A percentile compares a stretch with the other conserved stretches of the same genome.
Conservation (phyloP, 2,329 filamentous ascomycete species). For the Exophiala sideris region DNA sequence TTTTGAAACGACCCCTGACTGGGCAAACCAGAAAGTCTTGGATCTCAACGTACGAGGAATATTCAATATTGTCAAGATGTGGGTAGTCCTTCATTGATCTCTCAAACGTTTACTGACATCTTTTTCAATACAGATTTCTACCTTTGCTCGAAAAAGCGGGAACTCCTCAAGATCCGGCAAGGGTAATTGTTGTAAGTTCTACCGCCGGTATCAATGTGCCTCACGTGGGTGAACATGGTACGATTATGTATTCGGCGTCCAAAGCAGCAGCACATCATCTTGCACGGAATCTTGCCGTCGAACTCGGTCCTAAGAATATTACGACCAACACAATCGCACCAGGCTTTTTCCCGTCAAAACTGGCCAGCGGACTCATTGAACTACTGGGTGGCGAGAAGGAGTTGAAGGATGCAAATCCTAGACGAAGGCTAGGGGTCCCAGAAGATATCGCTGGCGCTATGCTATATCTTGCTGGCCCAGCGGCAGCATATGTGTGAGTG, state of each 20-base stretch:
- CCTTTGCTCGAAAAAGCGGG: slow-evolving; percentile 36
- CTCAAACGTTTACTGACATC: background rate
- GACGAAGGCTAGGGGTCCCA: slow-evolving; percentile 62
- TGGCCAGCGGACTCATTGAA: slow-evolving; percentile 53
- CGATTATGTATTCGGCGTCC: slow-evolving; percentile 61
- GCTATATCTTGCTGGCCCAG: background rate
- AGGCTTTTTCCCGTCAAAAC: slow-evolving; percentile 59
- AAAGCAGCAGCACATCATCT: slow-evolving; percentile 76
- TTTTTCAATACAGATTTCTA: slow-evolving; percentile 29
- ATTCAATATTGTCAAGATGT: slow-evolving; percentile 39
- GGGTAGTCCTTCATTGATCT: slow-evolving; percentile 9
- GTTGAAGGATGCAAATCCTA: slow-evolving; percentile 60
- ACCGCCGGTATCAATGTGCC: slow-evolving; percentile 37
- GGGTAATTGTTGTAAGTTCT: slow-evolving; percentile 38
- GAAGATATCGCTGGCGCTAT: slow-evolving; percentile 56
- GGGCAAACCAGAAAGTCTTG: slow-evolving; percentile 36
- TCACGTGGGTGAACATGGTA: slow-evolving; percentile 37
- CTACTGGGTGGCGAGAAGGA: slow-evolving; percentile 45
- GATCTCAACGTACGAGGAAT: slow-evolving; percentile 41
- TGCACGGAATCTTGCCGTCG: slow-evolving; percentile 67
- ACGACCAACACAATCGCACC: slow-evolving; percentile 65
- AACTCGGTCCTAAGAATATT: slow-evolving; percentile 63
- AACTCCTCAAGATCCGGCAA: slow-evolving; percentile 34
- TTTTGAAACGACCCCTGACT: slow-evolving; percentile 38
- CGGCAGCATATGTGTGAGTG: background rate